phyloP scores from a whole-genome alignment of 2,329 filamentous ascomycete genomes.

The Aciculosporium take region DNA sequence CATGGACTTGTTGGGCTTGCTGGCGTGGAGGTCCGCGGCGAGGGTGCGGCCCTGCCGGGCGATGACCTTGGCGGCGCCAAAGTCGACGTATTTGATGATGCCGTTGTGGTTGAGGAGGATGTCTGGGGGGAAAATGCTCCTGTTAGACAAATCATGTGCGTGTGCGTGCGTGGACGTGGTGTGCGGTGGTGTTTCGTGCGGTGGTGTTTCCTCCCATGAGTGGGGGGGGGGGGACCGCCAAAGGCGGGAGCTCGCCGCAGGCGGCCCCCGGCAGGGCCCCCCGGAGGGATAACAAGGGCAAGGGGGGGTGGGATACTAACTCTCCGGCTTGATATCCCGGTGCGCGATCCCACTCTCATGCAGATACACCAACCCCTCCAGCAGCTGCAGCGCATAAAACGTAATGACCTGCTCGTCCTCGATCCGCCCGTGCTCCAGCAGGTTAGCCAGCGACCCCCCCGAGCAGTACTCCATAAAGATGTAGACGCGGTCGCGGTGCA shows the following conservation, averaged over 20 bases:
- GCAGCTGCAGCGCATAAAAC: constrained; percentile 86
- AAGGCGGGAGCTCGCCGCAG: too few relatives aligned
- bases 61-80: constrained; percentile 93
- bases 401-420: constrained; percentile 96
- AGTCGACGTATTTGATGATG: constrained; percentile 98
- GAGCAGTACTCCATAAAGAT: constrained; percentile 99
- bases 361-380: constrained; percentile 86
- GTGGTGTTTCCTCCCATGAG: too few relatives aligned
- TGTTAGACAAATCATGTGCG: too few relatives aligned
- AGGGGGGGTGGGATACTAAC: constrained; percentile 38
- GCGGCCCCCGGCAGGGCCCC: too few relatives aligned
- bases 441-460: constrained; percentile 74
- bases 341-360: constrained; percentile 88
- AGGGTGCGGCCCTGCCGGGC: constrained; percentile 84
- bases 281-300: background rate
- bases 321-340: constrained; percentile 95
- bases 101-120: constrained; percentile 94
- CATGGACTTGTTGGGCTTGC: constrained; percentile 72
- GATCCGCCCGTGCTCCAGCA: constrained; percentile 90
- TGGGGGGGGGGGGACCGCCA: too few relatives aligned
- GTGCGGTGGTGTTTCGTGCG: too few relatives aligned
- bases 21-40: constrained; percentile 42
- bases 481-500: constrained; percentile 97
- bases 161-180: too few relatives aligned
- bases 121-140: constrained; percentile 44